Conservation (phyloP, 192 early-diverging fungal genomes). For the Podila epigama region DNA sequence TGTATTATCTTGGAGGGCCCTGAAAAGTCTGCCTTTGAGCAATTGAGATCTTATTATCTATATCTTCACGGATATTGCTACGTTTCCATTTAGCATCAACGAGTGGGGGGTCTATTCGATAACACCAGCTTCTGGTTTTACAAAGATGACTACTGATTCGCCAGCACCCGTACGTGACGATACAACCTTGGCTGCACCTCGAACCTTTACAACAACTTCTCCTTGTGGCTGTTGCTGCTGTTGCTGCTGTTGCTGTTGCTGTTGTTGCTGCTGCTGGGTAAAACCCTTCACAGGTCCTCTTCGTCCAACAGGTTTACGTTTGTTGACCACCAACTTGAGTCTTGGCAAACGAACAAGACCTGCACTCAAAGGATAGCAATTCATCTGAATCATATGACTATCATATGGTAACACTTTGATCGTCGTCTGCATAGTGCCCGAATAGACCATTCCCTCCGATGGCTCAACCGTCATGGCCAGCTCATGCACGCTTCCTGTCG, state of each 20-base stretch:
- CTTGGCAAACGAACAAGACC: conserved; percentile 67
- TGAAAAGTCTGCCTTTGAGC: too few species aligned
- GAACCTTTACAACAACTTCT: conserved; percentile 27
- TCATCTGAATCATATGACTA: conserved; percentile 57
- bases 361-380: conserved; percentile 65
- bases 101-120: background rate
- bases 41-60: too few species aligned
- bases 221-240: conserved; percentile 7
- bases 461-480: conserved; percentile 67
- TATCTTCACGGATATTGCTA: too few species aligned
- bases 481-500: conserved; percentile 58
- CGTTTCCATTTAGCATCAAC: background rate
- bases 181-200: conserved; percentile 2
- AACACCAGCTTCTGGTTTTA: conserved; percentile 35
- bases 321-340: conserved; percentile 51
- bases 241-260: background rate
- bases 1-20: too few species aligned
- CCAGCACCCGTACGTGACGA: background rate
- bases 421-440: conserved; percentile 70
- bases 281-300: conserved; percentile 4
- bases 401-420: conserved; percentile 67
- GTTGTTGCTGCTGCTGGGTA: background rate
- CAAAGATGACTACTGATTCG: conserved; percentile 37
- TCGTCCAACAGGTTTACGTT: conserved; percentile 12
- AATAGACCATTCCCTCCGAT: conserved; percentile 77